Percentiles rank a stretch among this genome's conserved stretches.
Evolutionary conservation across 1,139 yeast species (phyloP).

Genomic region (Yarrowia galli): DNA sequence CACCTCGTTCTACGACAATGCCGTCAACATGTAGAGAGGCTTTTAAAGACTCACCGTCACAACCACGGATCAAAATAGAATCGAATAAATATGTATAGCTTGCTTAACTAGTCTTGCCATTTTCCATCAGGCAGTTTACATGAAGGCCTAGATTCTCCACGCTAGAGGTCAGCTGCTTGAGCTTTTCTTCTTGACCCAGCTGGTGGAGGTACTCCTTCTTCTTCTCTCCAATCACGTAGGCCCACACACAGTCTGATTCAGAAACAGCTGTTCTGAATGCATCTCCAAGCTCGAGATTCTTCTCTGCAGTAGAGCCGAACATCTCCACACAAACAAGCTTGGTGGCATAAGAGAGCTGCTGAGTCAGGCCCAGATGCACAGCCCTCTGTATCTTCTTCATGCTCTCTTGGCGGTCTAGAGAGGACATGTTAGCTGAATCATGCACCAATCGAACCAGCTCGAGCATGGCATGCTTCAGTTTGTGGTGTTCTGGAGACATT

Average conservation of each 20-base stretch:
- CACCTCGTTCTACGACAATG: constrained; percentile 28
- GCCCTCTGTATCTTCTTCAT: not conserved
- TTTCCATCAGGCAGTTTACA: not conserved
- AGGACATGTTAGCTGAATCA: not conserved
- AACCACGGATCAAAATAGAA: constrained; percentile 2
- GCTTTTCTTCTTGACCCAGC: constrained; percentile 7
- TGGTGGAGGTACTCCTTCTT: constrained; percentile 4
- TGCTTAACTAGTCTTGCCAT: not conserved
- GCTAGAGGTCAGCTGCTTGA: not conserved
- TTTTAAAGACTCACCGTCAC: no score
- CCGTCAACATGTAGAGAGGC: constrained; percentile 27
- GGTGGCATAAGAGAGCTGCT: not conserved
- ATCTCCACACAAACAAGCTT: not conserved
- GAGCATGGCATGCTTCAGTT: not conserved
- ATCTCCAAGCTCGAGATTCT: not conserved
- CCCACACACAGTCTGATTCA: constrained; percentile 7
- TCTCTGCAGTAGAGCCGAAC: constrained; percentile 9
- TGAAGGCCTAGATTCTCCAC: not conserved
- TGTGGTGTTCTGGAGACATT: constrained; percentile 5
- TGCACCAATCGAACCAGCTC: not conserved
- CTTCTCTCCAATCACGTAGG: constrained; percentile 11
- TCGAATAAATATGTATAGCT: constrained; percentile 12
- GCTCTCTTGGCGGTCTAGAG: constrained; percentile 6
- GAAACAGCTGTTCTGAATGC: not conserved
- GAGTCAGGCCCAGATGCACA: constrained; percentile 3